These are phyloP conservation scores for Tarenaya hassleriana DNA, from an alignment of 345 rosid genomes.

Conservation along the genomic window DNA sequence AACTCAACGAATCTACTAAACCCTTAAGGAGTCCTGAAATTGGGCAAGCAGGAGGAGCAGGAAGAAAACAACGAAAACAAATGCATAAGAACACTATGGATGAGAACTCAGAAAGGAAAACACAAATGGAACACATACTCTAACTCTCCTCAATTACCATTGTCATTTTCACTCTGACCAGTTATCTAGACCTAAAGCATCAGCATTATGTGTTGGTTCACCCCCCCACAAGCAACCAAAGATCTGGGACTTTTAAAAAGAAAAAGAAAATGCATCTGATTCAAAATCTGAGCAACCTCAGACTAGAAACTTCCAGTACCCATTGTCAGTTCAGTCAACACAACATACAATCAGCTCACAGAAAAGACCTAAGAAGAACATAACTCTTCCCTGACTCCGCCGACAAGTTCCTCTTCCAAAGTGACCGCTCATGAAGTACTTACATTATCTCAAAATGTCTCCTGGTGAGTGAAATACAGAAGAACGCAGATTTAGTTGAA, in stretches of 20 bases:
- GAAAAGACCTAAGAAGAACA: background rate
- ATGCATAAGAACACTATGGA: conserved; percentile 17
- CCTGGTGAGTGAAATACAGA: no score
- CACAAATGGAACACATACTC: conserved; percentile 8
- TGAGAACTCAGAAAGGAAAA: conserved; percentile 1
- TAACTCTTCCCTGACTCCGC: no score
- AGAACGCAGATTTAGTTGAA: no score
- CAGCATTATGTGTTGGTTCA: conserved; percentile 6
- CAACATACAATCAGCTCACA: background rate
- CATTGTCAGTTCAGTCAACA: no score
- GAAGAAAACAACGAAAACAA: no score
- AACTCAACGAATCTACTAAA: conserved; percentile 21
- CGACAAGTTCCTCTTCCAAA: no score
- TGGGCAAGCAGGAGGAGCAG: conserved; percentile 22
- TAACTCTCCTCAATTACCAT: conserved; percentile 25
- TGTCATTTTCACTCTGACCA: conserved; percentile 7
- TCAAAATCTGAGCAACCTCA: background rate
- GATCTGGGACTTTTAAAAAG: conserved; percentile 19
- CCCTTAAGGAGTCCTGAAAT: conserved; percentile 26
- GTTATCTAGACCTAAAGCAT: conserved; percentile 18
- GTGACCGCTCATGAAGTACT: no score
- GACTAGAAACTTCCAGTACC: background rate
- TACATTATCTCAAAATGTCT: no score
- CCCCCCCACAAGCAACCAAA: conserved; percentile 12
- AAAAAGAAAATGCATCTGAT: no score